A percentile compares a stretch with the other conserved stretches of the same genome.
Evolutionary conservation across 768 basidiomycete genomes (phyloP).

Genomic region (Cystofilobasidium macerans): DNA sequence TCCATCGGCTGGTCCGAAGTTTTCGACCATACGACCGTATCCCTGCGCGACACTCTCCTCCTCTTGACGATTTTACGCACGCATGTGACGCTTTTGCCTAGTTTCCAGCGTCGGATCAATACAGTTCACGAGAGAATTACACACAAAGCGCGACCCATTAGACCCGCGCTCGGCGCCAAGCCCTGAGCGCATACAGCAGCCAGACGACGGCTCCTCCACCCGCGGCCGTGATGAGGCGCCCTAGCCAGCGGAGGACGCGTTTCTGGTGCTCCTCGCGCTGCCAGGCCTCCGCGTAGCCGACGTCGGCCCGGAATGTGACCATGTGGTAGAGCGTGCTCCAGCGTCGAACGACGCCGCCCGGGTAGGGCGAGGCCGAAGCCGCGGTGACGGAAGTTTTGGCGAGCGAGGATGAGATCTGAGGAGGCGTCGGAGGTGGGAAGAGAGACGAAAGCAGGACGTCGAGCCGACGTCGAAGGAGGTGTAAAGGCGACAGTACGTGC

Average conservation of each 20-base stretch:
- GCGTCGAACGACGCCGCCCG: slow-evolving; percentile 48
- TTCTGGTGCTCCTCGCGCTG: slow-evolving; percentile 60
- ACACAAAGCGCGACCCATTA: no score
- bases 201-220: slow-evolving; percentile 41
- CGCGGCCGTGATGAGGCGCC: slow-evolving; percentile 28
- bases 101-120: no score
- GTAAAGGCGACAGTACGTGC: slow-evolving; percentile 68
- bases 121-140: no score
- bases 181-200: background rate
- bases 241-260: slow-evolving; percentile 44
- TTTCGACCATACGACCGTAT: no score
- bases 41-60: no score
- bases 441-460: slow-evolving; percentile 50
- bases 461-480: slow-evolving; percentile 65
- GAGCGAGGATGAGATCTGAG: slow-evolving; percentile 28
- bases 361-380: slow-evolving; percentile 45
- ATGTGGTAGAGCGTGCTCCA: slow-evolving; percentile 95
- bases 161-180: background rate
- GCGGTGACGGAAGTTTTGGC: background rate
- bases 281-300: slow-evolving; percentile 74
- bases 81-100: no score
- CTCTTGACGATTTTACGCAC: no score
- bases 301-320: slow-evolving; percentile 94
- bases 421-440: slow-evolving; percentile 28
- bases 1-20: no score